A percentile compares a stretch with the other conserved stretches of the same genome.
phyloP scores from a whole-genome alignment of 176 grass and related monocot species.

The Avena eriantha region DNA sequence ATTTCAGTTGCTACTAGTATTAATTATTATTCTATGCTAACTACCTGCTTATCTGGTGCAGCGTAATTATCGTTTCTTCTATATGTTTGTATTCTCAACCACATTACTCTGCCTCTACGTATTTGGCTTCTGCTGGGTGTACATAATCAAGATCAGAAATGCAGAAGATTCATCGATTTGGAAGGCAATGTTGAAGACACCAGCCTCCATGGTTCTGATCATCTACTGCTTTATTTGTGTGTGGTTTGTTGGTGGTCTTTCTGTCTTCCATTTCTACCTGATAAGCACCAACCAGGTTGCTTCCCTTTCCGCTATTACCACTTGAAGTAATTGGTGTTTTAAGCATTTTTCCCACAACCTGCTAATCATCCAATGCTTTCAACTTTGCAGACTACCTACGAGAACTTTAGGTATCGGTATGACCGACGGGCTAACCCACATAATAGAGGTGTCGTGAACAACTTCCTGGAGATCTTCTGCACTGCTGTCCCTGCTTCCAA shows the following conservation, averaged over 20 bases:
- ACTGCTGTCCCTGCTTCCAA: conserved; percentile 79
- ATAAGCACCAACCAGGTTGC: conserved; percentile 91
- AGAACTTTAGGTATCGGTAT: conserved; percentile 95
- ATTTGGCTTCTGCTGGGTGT: conserved; percentile 92
- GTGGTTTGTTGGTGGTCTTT: conserved; percentile 93
- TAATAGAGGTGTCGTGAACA: conserved; percentile 66
- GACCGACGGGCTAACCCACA: conserved; percentile 84
- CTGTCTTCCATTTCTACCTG: conserved; percentile 94
- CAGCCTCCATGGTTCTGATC: conserved; percentile 81
- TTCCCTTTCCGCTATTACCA: conserved; percentile 11
- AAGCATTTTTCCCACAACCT: conserved; percentile 14
- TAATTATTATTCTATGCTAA: conserved; percentile 19
- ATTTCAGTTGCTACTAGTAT: conserved; percentile 11
- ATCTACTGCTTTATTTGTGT: conserved; percentile 91
- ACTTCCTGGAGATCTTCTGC: conserved; percentile 85
- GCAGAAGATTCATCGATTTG: conserved; percentile 70
- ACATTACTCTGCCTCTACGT: conserved; percentile 87
- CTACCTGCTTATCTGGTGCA: conserved; percentile 45
- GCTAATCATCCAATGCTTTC: conserved; percentile 14
- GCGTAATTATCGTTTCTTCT: conserved; percentile 98
- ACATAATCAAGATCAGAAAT: conserved; percentile 87
- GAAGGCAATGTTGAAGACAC: conserved; percentile 89
- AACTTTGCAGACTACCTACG: conserved; percentile 78
- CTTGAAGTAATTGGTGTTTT: conserved; percentile 21
- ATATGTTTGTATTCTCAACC: conserved; percentile 96